phyloP scores from a whole-genome alignment of 176 grass and related monocot genomes.

The Aechmea fasciata region DNA sequence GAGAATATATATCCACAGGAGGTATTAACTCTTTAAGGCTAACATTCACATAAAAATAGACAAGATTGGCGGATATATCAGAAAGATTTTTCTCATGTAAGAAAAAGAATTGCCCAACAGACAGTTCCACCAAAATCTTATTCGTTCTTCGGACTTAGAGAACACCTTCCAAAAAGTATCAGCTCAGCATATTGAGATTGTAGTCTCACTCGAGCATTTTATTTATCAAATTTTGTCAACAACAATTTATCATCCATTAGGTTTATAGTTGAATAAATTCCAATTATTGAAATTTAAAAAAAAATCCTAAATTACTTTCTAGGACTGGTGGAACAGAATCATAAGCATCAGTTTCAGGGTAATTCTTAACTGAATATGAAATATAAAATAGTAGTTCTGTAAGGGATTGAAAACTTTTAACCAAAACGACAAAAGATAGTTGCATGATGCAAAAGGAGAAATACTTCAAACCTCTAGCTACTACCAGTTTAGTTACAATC shows the following conservation, averaged over 20 bases:
- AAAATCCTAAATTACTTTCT: too few species aligned
- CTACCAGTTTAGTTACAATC: too few species aligned
- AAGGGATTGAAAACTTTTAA: too few species aligned
- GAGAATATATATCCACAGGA: slow-evolving; percentile 10
- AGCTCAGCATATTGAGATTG: background rate
- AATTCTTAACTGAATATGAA: too few species aligned
- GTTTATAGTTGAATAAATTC: background rate
- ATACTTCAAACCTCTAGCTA: too few species aligned
- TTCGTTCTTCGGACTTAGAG: background rate
- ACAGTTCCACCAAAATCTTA: background rate
- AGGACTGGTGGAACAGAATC: too few species aligned
- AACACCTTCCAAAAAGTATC: background rate
- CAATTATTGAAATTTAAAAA: too few species aligned
- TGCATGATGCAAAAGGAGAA: too few species aligned
- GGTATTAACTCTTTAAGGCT: background rate
- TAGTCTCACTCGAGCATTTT: background rate
- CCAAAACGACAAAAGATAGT: too few species aligned
- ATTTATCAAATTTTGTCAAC: background rate
- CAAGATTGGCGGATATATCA: background rate
- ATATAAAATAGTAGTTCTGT: too few species aligned
- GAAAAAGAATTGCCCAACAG: background rate
- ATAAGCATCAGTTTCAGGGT: too few species aligned
- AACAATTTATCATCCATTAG: background rate
- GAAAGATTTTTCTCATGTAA: background rate
- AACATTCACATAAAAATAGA: background rate